Evolutionary conservation across 2,329 filamentous ascomycete species (phyloP).

Genomic region (Cryphonectria parasitica): DNA sequence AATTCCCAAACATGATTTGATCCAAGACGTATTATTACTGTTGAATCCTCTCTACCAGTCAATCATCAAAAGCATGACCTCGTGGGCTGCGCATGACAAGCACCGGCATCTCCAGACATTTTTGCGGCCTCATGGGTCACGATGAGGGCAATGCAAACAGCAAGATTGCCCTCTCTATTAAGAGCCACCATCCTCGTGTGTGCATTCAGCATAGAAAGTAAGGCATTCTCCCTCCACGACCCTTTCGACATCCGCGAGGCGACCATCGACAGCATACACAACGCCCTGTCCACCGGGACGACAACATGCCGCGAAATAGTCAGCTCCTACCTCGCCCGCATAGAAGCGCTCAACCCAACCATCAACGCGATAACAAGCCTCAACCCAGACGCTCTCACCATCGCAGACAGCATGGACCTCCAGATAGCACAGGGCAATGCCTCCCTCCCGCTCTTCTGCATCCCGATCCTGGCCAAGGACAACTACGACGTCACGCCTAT

Average conservation of each 20-base stretch:
- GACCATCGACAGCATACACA: conserved; percentile 60
- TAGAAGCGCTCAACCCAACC: conserved; percentile 58
- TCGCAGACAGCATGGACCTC: conserved; percentile 55
- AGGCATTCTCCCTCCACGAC: conserved; percentile 19
- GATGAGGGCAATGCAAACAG: not conserved
- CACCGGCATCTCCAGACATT: not conserved
- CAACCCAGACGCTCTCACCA: conserved; percentile 46
- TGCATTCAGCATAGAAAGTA: not conserved
- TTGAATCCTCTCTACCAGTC: not conserved
- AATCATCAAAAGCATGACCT: not conserved
- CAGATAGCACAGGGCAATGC: conserved; percentile 51
- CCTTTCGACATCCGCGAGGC: conserved; percentile 59
- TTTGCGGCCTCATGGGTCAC: not conserved
- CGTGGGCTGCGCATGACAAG: not conserved
- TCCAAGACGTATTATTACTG: not conserved
- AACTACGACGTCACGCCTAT: conserved; percentile 62
- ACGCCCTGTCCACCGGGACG: conserved; percentile 55
- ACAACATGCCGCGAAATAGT: conserved; percentile 60
- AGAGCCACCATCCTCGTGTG: not conserved
- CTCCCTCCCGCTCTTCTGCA: conserved; percentile 59
- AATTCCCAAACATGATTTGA: not conserved
- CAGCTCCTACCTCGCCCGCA: conserved; percentile 58
- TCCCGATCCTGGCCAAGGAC: conserved; percentile 67
- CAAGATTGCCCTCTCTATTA: not conserved
- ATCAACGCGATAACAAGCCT: conserved; percentile 62